These are phyloP conservation scores for Massarina eburnea DNA, from an alignment of 2,329 filamentous ascomycete genomes.

Conservation along the genomic window DNA sequence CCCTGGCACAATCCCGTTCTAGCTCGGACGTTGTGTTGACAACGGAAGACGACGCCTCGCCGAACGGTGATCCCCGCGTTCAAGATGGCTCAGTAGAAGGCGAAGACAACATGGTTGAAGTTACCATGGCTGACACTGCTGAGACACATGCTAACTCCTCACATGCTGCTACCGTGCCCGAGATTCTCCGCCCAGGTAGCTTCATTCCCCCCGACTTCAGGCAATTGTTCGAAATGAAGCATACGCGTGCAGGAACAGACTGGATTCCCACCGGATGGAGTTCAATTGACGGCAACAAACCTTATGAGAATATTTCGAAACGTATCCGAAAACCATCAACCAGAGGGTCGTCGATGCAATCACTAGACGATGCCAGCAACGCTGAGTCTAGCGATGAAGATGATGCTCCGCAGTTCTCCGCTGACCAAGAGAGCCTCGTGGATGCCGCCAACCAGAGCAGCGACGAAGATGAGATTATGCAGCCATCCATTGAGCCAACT, in stretches of 20 bases:
- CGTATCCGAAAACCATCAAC: slow-evolving; percentile 43
- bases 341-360: slow-evolving; percentile 38
- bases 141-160: slow-evolving; percentile 36
- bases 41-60: slow-evolving; percentile 63
- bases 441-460: slow-evolving; percentile 38
- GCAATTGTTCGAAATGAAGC: slow-evolving; percentile 72
- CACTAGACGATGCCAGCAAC: slow-evolving; percentile 27
- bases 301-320: slow-evolving; percentile 58
- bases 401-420: slow-evolving; percentile 29
- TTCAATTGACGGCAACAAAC: slow-evolving; percentile 59
- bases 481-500: slow-evolving; percentile 27
- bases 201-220: slow-evolving; percentile 67
- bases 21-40: slow-evolving; percentile 72
- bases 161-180: slow-evolving; percentile 23
- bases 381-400: slow-evolving; percentile 41
- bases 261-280: slow-evolving; percentile 72
- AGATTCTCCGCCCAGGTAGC: slow-evolving; percentile 54
- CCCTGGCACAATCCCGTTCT: slow-evolving; percentile 53
- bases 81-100: slow-evolving; percentile 79
- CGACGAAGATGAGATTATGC: slow-evolving; percentile 35
- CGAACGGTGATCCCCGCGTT: slow-evolving; percentile 69
- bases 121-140: slow-evolving; percentile 73
- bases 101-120: slow-evolving; percentile 87
- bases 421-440: slow-evolving; percentile 28
- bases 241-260: slow-evolving; percentile 58